These are phyloP conservation scores for Vinca minor DNA, from an alignment of 257 asterid genomes.

Conservation along the genomic window DNA sequence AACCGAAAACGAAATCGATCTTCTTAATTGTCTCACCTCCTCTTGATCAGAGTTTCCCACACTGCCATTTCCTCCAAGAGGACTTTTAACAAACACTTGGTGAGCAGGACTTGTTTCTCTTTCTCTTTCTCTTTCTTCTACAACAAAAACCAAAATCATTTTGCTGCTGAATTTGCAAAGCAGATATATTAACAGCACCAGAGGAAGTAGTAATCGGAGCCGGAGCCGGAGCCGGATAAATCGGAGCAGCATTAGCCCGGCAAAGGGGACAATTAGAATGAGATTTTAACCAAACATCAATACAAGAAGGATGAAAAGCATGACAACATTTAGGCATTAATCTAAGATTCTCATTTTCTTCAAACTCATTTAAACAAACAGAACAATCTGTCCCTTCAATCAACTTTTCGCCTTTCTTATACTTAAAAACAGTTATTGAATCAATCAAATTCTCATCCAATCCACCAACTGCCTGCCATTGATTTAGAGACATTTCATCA, in stretches of 20 bases:
- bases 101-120: constrained; percentile 1
- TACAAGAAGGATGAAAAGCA: constrained; percentile 77
- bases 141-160: constrained; percentile 36
- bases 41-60: constrained; percentile 13
- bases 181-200: not conserved
- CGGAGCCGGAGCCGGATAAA: constrained; percentile 11
- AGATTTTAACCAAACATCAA: constrained; percentile 74
- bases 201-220: constrained; percentile 11
- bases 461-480: constrained; percentile 37
- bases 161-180: constrained; percentile 26
- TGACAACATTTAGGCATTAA: constrained; percentile 78
- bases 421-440: constrained; percentile 49
- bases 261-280: constrained; percentile 78
- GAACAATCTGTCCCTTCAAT: constrained; percentile 67
- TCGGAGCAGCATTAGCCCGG: constrained; percentile 37
- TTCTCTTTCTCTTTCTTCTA: constrained; percentile 37
- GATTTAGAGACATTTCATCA: constrained; percentile 31
- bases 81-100: constrained; percentile 21
- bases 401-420: constrained; percentile 35
- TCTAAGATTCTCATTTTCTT: constrained; percentile 56
- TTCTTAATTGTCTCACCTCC: constrained; percentile 20
- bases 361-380: constrained; percentile 64
- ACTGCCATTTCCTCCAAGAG: not conserved
- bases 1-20: constrained; percentile 31
- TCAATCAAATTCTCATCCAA: constrained; percentile 51